These are phyloP conservation scores for Akanthomyces lecanii DNA, from an alignment of 2,329 filamentous ascomycete species.

Conservation along the genomic window DNA sequence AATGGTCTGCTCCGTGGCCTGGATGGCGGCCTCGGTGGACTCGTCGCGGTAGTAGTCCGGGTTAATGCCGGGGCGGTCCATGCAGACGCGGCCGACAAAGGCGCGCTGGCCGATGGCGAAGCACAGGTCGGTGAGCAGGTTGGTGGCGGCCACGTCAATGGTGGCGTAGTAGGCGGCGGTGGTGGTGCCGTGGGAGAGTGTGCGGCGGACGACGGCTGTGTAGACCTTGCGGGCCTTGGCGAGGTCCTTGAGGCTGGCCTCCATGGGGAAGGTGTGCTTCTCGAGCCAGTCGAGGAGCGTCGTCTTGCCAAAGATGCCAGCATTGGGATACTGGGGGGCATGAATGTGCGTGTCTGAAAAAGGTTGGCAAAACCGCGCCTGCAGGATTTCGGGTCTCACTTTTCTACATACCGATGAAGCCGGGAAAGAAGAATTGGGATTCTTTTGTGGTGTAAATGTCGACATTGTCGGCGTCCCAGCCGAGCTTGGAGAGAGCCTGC, in stretches of 20 bases:
- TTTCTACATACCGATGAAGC: constrained; percentile 63
- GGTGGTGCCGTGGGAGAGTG: constrained; percentile 85
- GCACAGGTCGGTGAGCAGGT: constrained; percentile 82
- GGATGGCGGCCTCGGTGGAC: constrained; percentile 53
- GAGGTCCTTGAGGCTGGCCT: constrained; percentile 66
- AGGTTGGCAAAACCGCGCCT: not conserved
- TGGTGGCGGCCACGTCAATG: constrained; percentile 81
- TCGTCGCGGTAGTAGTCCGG: constrained; percentile 79
- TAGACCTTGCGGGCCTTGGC: constrained; percentile 68
- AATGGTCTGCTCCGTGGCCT: constrained; percentile 56
- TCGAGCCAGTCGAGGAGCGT: constrained; percentile 92
- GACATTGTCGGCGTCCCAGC: constrained; percentile 41
- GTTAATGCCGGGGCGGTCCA: constrained; percentile 66
- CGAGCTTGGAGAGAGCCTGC: constrained; percentile 37
- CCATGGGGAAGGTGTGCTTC: constrained; percentile 91
- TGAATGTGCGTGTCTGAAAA: constrained; percentile 85
- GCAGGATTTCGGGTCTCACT: not conserved
- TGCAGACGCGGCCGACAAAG: constrained; percentile 90
- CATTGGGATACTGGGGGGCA: constrained; percentile 90
- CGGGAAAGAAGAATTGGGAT: constrained; percentile 76
- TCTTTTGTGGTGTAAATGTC: constrained; percentile 34
- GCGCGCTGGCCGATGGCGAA: constrained; percentile 77
- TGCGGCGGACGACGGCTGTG: constrained; percentile 70
- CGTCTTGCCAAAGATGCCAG: constrained; percentile 87
- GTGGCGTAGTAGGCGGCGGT: constrained; percentile 95